A percentile compares a stretch with the other conserved stretches of the same genome.
Evolutionary conservation across 305 asterid species (phyloP).

Genomic region (Fraxinus albicans): DNA sequence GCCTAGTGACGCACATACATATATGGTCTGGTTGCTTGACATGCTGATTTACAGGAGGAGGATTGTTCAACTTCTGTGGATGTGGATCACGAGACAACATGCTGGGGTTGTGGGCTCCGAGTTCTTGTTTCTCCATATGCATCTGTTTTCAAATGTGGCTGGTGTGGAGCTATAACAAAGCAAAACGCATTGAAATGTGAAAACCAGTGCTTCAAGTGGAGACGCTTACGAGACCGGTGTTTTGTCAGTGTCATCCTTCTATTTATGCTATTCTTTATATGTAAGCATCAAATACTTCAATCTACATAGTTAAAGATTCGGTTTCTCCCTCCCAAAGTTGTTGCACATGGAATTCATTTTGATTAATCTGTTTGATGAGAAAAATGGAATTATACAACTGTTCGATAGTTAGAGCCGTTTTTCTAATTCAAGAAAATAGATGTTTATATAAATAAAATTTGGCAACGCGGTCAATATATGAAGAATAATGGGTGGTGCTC

Average conservation of each 20-base stretch:
- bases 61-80: conserved; percentile 35
- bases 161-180: conserved; percentile 96
- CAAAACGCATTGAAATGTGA: conserved; percentile 46
- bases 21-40: conserved; percentile 16
- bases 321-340: background rate
- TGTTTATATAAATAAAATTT: background rate
- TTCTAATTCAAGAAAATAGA: background rate
- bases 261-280: conserved; percentile 70
- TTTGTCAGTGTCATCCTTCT: conserved; percentile 54
- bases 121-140: conserved; percentile 67
- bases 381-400: background rate
- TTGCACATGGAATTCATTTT: background rate
- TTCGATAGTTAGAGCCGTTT: background rate
- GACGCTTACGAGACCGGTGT: conserved; percentile 70
- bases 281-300: conserved; percentile 46
- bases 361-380: background rate
- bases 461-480: background rate
- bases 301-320: conserved; percentile 1
- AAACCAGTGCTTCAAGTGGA: conserved; percentile 44
- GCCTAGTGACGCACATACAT: background rate
- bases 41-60: conserved; percentile 52
- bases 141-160: conserved; percentile 74
- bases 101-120: conserved; percentile 96
- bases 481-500: background rate
- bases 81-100: conserved; percentile 67